Evolutionary conservation across 805 yeast genomes (phyloP), one percentile per base, ranked within the genome.

Genomic region (Metschnikowia kofuensis): DNA sequence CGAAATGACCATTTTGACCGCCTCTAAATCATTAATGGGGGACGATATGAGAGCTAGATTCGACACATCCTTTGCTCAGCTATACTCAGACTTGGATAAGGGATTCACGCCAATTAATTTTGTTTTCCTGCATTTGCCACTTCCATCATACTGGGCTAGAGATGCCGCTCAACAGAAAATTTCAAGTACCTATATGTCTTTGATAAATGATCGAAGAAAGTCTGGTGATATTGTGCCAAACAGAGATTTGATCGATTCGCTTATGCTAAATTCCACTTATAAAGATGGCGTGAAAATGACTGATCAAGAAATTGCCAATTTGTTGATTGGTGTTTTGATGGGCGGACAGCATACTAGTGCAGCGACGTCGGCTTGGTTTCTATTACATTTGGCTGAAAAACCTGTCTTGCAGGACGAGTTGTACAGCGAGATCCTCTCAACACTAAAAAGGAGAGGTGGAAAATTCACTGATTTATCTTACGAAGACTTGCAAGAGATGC

Each of bases 311-410:
- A 89, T 94, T 63, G 94, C 98, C 43, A 87, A 91, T 70, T 76
- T 94, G 68, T 75, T 90, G 67, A 92, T 94, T 69, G 99, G 98
- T 68, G 86, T 94, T 47, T 77, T 94, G 53, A 94, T 94, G 99
- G 99, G 99, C 62, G 99, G 99, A 54, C 99, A 94, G 75, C 99
- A 94, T 69, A 94, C 99, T 28, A 87, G 96, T 54, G 94, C 98
- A 39, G 80, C 98, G 26, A 94, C 99, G 21, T 87, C 96, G 37
- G 87, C 97, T 14, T 94, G 99, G 99, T 83, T 84, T 63, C 74
- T 94, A 64, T 78, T 94, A 56, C 98, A 94, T 65, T 77, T 94
- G 53, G 97, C 90, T 56, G 96, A 86, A 61, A 77, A 82, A 61
- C 96, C 95, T 40, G 86, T 87, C 37, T 72, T 92, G 52, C 97